phyloP scores from a whole-genome alignment of 1,284 basidiomycete species.

The Vanrija sp. region DNA sequence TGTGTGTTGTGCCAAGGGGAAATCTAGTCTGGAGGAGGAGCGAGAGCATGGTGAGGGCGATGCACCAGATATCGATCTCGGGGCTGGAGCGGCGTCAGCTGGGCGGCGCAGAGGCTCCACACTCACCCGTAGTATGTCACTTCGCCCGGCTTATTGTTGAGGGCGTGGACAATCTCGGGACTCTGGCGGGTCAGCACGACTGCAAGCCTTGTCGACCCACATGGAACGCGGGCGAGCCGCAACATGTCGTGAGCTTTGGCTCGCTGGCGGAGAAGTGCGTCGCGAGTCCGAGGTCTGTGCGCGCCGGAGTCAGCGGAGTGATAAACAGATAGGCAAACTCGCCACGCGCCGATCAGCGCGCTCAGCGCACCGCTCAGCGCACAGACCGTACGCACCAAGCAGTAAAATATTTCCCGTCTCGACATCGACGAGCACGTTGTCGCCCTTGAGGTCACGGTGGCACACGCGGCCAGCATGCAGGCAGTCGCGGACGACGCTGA shows the following conservation, averaged over 20 bases:
- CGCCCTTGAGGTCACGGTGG: constrained; percentile 57
- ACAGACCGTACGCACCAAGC: constrained; percentile 37
- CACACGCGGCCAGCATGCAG: constrained; percentile 55
- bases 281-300: constrained; percentile 55
- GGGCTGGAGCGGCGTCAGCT: constrained; percentile 44
- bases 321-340: not conserved
- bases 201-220: constrained; percentile 18
- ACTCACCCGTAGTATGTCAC: constrained; percentile 52
- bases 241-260: constrained; percentile 57
- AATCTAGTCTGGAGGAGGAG: constrained; percentile 54
- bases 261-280: constrained; percentile 57
- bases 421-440: constrained; percentile 44
- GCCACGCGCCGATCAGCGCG: not conserved
- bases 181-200: constrained; percentile 34
- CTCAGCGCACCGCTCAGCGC: no score
- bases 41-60: constrained; percentile 55
- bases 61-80: constrained; percentile 59
- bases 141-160: constrained; percentile 52
- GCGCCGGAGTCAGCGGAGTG: not conserved
- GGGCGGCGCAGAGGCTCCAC: not conserved
- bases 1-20: constrained; percentile 55
- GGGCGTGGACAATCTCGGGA: constrained; percentile 55
- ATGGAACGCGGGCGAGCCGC: constrained; percentile 55
- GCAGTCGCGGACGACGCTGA: constrained; percentile 53
- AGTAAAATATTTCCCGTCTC: constrained; percentile 49